Evolutionary conservation across 305 asterid genomes (phyloP), one percentile per base, ranked within the genome.

Genomic region (Andrographis paniculata): DNA sequence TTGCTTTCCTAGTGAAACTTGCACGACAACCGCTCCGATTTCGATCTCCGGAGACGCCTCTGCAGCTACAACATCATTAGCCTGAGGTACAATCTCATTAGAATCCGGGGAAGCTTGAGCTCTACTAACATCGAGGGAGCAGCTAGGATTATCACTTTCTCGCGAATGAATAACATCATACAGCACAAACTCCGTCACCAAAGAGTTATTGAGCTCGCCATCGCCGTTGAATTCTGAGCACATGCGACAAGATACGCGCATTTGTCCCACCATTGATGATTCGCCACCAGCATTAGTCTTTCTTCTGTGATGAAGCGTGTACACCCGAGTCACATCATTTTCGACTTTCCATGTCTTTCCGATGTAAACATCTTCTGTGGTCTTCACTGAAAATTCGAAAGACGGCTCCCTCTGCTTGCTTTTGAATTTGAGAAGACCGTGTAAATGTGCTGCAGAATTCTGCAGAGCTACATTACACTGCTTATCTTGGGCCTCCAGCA

Each of bases 111-210:
- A n/a, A n/a, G n/a, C n/a, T n/a, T n/a, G n/a, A n/a, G n/a, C n/a
- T n/a, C n/a, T n/a, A n/a, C n/a, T n/a, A n/a, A n/a, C n/a, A n/a
- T n/a, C n/a, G n/a, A n/a, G n/a, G n/a, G n/a, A n/a, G n/a, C n/a
- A n/a, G n/a, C n/a, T n/a, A n/a, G n/a, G n/a, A n/a, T n/a, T n/a
- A n/a, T n/a, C n/a, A n/a, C n/a, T n/a, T n/a, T n/a, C 13, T 33
- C 39, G 9, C 13, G 39, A 63, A 52, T 67, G 76, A 16, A 75
- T 56, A 24, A 67, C 50, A 53, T 87, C 93, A 41, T 76, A 75
- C 61, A 84, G 56, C 45, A 87, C 84, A 46, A 75, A 91, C 66
- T 91, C 96, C n/a, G 89, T 77, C 58, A 79, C 84, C 81, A 80
- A 62, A 9, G 82, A 80, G 65, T 75, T 68, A 20, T n/a, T n/a